Base-by-base conservation (phyloP, 495 filamentous ascomycete genomes). In the Xylaria grammica region DNA sequence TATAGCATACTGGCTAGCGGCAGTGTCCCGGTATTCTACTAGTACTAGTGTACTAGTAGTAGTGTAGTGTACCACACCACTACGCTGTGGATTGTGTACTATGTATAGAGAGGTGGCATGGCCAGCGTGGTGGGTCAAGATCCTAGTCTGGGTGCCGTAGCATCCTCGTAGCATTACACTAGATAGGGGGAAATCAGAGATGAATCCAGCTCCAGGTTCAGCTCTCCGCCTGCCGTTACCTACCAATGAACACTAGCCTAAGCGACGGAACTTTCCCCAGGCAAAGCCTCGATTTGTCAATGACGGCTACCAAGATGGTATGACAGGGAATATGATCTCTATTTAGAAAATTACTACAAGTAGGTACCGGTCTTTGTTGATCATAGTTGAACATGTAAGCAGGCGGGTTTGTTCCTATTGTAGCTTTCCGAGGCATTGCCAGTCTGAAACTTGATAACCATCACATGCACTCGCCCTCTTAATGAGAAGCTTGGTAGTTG, bases 271-370 rank as follows among this genome's bases (percentile, higher is more conserved):
- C 29, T 48, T 59, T n/a, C 29, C 40, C 29, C 27, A 59, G 42
- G 26, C 56, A 42, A 46, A 59, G 46, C 34, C 49, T 42, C 49
- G 50, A 62, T 62, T 62, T 62, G 60, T 62, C 60, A 62, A 53
- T 6, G 6, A 34, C 46, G 44, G 40, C 56, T 40, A 48, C 40
- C 38, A 59, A 24, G 10, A 19, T 48, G 29, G 56, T 10, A 46
- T 13, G 29, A 48, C 56, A 59, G 56, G 56, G 56, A 48, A 60
- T 19, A 40, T 27, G 20, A 29, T 51, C 58, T 60, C 45, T 51
- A 60, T 60, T 60, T 60, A 60, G 58, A 60, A 51, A 53, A 53
- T 62, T 62, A 62, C 60, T 62, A 53, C 48, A 42, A 10, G 40
- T 42, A 52, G 38, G 24, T 26, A 49, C 45, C 42, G 40, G 27